These are phyloP conservation scores for Rhizoctonia solani DNA, from an alignment of 1,284 basidiomycete genomes.

Conservation along the genomic window DNA sequence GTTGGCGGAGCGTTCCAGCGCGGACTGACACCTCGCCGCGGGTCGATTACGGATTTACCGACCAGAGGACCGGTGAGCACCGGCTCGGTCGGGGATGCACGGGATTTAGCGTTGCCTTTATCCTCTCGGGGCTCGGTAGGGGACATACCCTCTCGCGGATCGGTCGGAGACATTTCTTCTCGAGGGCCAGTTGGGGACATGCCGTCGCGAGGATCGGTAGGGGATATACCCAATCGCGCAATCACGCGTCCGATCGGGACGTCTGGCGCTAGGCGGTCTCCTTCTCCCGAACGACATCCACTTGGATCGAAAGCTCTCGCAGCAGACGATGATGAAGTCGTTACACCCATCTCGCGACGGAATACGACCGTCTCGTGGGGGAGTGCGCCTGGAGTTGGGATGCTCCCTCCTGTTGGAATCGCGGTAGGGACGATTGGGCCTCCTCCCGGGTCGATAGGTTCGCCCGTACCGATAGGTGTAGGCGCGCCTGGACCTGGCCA, in stretches of 20 bases:
- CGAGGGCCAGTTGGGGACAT: no score
- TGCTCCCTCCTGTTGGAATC: not conserved
- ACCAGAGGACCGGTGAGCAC: no score
- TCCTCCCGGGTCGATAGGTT: not conserved
- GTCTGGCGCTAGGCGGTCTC: not conserved
- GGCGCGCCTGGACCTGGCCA: not conserved
- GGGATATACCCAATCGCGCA: slow-evolving; percentile 24
- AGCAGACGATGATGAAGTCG: slow-evolving; percentile 29
- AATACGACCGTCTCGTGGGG: slow-evolving; percentile 29
- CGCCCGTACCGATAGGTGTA: not conserved
- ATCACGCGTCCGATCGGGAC: slow-evolving; percentile 27
- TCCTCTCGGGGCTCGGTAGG: no score
- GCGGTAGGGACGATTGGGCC: not conserved
- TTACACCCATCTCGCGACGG: slow-evolving; percentile 18
- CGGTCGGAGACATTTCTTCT: no score
- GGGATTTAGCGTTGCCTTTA: no score
- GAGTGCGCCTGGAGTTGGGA: slow-evolving; percentile 8
- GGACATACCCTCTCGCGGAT: no score
- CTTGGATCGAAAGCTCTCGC: slow-evolving; percentile 29
- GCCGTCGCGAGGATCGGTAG: slow-evolving; percentile 24
- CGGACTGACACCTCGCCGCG: no score
- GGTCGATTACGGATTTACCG: no score
- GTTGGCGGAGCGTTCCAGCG: no score
- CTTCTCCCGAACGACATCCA: slow-evolving; percentile 14
- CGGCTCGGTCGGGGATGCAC: no score